Evolutionary conservation across 257 asterid species (phyloP), one percentile per base, ranked within the genome.

Genomic region (Leptodermis oblonga): DNA sequence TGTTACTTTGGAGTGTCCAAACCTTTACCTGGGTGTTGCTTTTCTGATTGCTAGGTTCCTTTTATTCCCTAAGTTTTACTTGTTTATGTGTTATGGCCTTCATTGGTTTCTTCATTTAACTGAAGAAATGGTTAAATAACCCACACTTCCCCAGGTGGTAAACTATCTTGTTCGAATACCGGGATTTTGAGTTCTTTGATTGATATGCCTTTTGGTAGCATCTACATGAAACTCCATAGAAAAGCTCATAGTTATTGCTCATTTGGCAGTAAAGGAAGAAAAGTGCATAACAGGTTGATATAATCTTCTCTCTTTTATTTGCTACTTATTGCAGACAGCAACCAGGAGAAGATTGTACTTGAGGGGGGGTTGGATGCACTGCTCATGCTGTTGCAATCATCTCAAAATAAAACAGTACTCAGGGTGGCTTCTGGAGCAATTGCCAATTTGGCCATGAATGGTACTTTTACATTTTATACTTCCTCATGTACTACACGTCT

Each of bases 401-500:
- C 98, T 7, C 83, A 90, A 48, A 88, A 86, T 82, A 77, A 82
- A 72, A 90, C 97, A 43, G 83, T 87, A 73, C 90, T 90, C 70
- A 80, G 98, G 80, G 97, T 90, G 71, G 98, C 98, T 74, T 90
- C 97, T 76, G 98, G 98, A 45, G 98, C 98, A 53, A 83, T 92
- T 78, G 98, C 98, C 63, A 92, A 92, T 76, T 77, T 92, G 83
- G 98, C 98, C 54, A 92, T 92, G 98, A 90, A 90, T 33, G 98
- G 98, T 92, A 85, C 73, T 58, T 55, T 9, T 23, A 59, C 67
- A 58, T 72, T 43, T 20, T 70, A 72, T 76, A 41, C 34, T 56
- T 62, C 69, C 39, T 55, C 36, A 23, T 54, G 56, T 39, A 36
- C 65, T 52, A 15, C 33, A 28, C 22, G 20, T 34, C 7, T 36